phyloP scores from a whole-genome alignment of 805 yeast genomes.

The Pichia ethanolica region DNA sequence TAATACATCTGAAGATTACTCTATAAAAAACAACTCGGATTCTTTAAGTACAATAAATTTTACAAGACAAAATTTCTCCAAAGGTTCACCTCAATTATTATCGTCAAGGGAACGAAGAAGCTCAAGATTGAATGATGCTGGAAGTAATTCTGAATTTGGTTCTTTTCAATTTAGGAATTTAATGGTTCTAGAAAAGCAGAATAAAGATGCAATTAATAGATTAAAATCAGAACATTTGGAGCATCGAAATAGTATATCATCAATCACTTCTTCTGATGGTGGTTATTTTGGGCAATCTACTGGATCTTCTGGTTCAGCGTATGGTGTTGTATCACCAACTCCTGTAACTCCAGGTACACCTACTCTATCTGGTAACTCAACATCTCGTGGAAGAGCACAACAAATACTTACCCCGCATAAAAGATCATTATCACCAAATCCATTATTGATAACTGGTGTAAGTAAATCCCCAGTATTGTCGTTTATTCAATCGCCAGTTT shows the following conservation, averaged over 20 bases:
- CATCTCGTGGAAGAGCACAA: conserved; percentile 14
- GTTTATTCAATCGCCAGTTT: conserved; percentile 21
- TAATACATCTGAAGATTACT: background rate
- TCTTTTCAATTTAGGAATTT: conserved; percentile 85
- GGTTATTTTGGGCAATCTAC: conserved; percentile 15
- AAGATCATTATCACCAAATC: conserved; percentile 28
- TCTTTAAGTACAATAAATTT: conserved; percentile 24
- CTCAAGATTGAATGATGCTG: conserved; percentile 57
- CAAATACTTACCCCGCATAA: conserved; percentile 21
- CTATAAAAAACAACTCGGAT: conserved; percentile 12
- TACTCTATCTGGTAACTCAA: conserved; percentile 8
- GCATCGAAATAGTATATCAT: conserved; percentile 33
- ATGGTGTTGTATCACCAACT: conserved; percentile 8
- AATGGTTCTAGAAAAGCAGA: conserved; percentile 86
- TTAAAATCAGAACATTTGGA: conserved; percentile 77
- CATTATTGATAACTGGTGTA: background rate
- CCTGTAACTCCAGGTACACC: conserved; percentile 21
- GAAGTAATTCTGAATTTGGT: conserved; percentile 71
- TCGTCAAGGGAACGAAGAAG: conserved; percentile 65
- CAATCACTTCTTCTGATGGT: conserved; percentile 42
- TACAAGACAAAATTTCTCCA: conserved; percentile 23
- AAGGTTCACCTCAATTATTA: conserved; percentile 22
- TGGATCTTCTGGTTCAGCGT: conserved; percentile 15
- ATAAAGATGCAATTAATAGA: conserved; percentile 84
- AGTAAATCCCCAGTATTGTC: conserved; percentile 17